A percentile compares a stretch with the other conserved stretches of the same genome.
These are phyloP conservation scores for Euclidium syriacum DNA, from an alignment of 345 rosid genomes.

Conservation along the genomic window DNA sequence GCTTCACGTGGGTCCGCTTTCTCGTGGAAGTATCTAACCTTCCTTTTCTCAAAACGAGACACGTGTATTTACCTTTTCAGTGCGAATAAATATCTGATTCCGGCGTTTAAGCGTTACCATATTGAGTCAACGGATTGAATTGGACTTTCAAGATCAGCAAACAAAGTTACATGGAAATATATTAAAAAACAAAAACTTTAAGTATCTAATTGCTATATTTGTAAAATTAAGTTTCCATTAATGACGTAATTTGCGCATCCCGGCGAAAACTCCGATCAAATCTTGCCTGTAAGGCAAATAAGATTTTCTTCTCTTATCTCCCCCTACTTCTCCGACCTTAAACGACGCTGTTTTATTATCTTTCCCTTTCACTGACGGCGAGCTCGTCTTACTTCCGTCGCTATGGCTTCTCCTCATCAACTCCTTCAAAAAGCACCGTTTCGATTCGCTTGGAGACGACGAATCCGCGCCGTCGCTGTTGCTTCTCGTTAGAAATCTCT, in stretches of 20 bases:
- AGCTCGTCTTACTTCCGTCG: neutral
- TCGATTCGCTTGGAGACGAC: constrained; percentile 21
- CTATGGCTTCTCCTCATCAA: neutral
- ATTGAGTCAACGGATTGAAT: neutral
- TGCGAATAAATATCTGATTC: constrained; percentile 30
- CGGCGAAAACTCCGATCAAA: constrained; percentile 16
- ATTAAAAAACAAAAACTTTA: constrained; percentile 37
- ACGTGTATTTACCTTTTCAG: neutral
- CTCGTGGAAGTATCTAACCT: neutral
- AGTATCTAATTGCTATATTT: constrained; percentile 26
- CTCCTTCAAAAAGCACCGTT: neutral
- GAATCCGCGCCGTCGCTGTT: constrained; percentile 58
- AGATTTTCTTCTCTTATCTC: constrained; percentile 1
- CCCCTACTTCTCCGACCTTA: neutral
- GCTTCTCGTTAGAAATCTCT: constrained; percentile 49
- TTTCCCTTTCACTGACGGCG: neutral
- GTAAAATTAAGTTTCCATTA: neutral
- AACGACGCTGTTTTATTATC: neutral
- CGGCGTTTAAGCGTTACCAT: constrained; percentile 34
- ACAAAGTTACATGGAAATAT: constrained; percentile 31
- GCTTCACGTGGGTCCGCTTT: constrained; percentile 23
- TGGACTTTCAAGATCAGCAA: neutral
- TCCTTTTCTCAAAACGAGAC: neutral
- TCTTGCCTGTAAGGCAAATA: constrained; percentile 21
- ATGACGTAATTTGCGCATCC: neutral